Base-by-base conservation (phyloP, 148 eudicot species). In the Arctostaphylos glauca region DNA sequence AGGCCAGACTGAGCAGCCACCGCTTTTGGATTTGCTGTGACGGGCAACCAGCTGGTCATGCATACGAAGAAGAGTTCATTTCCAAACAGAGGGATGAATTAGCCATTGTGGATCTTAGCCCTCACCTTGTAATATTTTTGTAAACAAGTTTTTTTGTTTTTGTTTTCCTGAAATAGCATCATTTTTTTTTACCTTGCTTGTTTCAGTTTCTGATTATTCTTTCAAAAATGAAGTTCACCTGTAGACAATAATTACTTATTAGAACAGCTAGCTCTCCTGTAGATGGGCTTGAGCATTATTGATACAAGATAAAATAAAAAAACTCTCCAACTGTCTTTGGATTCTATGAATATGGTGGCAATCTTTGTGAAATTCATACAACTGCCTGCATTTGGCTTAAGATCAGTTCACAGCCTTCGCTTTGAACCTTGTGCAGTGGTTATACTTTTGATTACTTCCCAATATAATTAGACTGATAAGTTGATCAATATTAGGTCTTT, bases 1-100 rank as follows among this genome's bases (percentile, higher is more conserved):
- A 58, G 88, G 92, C 55, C 60, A 88, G 31, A 80, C 89, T 64
- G 96, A 86, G 87, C 97, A 92, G 86, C 98, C 99, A 21, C 95
- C 99, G 38, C 91, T 96, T 71, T 79, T 93, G 71, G 99, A 96
- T 86, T 85, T 96, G 92, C 93, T 96, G 60, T 91, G 71, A 66
- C 43, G 31, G 5, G 38, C 70, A 89, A 81, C 53, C 62, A 53
- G 79, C 71, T 56, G 56, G 67, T 48, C 50, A 21, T 56, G 21
- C 62, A 31, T 47, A 66, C 0, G 15, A 66, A 66, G 71, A 59
- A 76, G 19, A 10, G 58, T 72, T 8, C 18, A 48, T 70, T 55
- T 52, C 76, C 67, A 48, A 66, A 47, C 12, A 5, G 6, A 38
- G 16, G 6, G 3, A 52, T 55, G 18, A 23, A 44, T 58, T 56